Evolutionary conservation across 495 filamentous ascomycete genomes (phyloP), one percentile per base, ranked within the genome.

Genomic region (Podospora anserina): DNA sequence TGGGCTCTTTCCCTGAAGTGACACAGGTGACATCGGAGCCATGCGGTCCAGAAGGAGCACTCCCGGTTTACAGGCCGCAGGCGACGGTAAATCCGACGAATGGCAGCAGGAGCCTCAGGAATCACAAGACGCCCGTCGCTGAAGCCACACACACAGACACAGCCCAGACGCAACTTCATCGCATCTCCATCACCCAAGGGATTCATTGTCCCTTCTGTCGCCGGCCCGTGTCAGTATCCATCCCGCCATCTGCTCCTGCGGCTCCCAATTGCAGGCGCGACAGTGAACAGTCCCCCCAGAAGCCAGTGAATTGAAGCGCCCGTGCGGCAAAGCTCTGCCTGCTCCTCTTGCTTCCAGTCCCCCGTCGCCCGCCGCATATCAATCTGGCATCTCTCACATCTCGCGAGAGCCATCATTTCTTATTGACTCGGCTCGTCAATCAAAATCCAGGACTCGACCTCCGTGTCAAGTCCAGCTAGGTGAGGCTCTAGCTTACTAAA

Each of bases 71-170:
- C 27, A 28, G 7, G 30, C 20, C 6, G 32, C 23, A 27, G 5
- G 60, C 26, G 5, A 61, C 59, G 59, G 59, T 61, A 61, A 61
- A 61, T 18, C 59, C 15, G 32, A 49, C 61, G 61, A 63, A 63
- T 63, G 5, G 32, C 30, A 44, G 28, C 32, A 32, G n/a, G 27
- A 20, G 61, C 61, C 18, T 63, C 61, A 49, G 28, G 61, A 63
- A 53, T 63, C 61, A 63, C 61, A 63, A 63, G 61, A 63, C 61
- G 32, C 19, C 61, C 61, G 19, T 39, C 61, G 61, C 27, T n/a
- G 61, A 63, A 63, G 61, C 61, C 32, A 63, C 39, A 49, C 61
- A 20, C 27, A 49, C 30, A 32, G 30, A 20, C 27, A 49, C 30
- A 32, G 30, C 26, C 61, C 27, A 30, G 32, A n/a, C 18, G 23